Evolutionary conservation across 2,329 filamentous ascomycete genomes (phyloP).

Genomic region (Knoxdaviesia capensis): DNA sequence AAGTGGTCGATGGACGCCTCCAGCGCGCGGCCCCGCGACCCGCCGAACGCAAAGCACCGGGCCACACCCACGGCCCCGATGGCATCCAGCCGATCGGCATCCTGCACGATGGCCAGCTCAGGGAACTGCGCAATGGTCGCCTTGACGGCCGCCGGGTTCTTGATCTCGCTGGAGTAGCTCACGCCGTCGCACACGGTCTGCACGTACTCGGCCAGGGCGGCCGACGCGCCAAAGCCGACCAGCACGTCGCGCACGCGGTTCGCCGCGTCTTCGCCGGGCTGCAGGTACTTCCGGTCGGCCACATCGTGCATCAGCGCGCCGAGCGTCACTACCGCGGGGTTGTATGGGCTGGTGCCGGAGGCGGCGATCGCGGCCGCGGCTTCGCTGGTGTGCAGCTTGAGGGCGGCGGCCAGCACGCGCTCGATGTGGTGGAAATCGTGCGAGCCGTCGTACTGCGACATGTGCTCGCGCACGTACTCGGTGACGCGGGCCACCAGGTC

Average conservation of each 20-base stretch:
- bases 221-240: slow-evolving; percentile 30
- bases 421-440: slow-evolving; percentile 77
- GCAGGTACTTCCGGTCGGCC: slow-evolving; percentile 65
- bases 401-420: slow-evolving; percentile 57
- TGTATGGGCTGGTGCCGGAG: slow-evolving; percentile 12
- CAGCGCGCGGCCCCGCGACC: slow-evolving; percentile 38
- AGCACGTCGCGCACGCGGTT: slow-evolving; percentile 37
- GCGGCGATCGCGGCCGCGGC: slow-evolving; percentile 8
- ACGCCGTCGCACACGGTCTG: slow-evolving; percentile 58
- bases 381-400: slow-evolving; percentile 37
- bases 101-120: slow-evolving; percentile 56
- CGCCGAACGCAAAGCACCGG: slow-evolving; percentile 43
- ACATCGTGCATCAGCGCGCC: slow-evolving; percentile 71
- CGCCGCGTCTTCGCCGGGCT: slow-evolving; percentile 32
- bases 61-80: slow-evolving; percentile 75
- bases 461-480: slow-evolving; percentile 47
- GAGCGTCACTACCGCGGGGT: slow-evolving; percentile 41
- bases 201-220: slow-evolving; percentile 40
- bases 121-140: slow-evolving; percentile 30
- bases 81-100: slow-evolving; percentile 82
- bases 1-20: slow-evolving; percentile 54
- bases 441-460: slow-evolving; percentile 62
- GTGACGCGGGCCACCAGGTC: slow-evolving; percentile 35
- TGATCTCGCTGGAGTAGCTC: slow-evolving; percentile 55
- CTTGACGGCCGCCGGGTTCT: slow-evolving; percentile 38